Conservation (phyloP, 148 eudicot species). For the Rhododendron kiyosumense region DNA sequence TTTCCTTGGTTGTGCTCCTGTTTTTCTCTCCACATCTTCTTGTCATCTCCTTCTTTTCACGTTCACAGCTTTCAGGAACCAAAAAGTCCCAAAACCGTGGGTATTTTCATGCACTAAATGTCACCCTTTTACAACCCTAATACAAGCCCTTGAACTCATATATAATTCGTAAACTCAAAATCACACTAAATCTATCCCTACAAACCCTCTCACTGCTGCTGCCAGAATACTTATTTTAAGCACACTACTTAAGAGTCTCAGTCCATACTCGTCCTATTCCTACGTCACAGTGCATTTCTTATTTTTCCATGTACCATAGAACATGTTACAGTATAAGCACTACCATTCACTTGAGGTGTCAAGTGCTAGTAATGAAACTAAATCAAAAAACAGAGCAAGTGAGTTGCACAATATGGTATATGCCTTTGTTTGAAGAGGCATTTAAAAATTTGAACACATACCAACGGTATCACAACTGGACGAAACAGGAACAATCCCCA, state of each 20-base stretch:
- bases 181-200: not conserved
- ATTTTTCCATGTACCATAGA: not conserved
- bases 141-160: not conserved
- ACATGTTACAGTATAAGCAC: not conserved
- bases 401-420: not conserved
- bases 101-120: not conserved
- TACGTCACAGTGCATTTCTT: not conserved
- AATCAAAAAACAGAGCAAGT: not conserved
- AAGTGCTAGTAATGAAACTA: not conserved
- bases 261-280: not conserved
- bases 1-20: not conserved
- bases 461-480: slow-evolving; percentile 84
- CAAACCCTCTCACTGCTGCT: not conserved
- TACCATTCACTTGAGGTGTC: not conserved
- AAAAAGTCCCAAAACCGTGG: not conserved
- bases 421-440: not conserved
- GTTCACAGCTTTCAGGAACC: not conserved
- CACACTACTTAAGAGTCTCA: not conserved
- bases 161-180: not conserved
- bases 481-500: slow-evolving; percentile 75
- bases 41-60: not conserved
- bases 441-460: slow-evolving; percentile 25
- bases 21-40: not conserved
- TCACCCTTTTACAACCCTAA: not conserved
- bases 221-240: not conserved